phyloP scores from a whole-genome alignment of 2,329 filamentous ascomycete species.

The Magnaporthiopsis poae region DNA sequence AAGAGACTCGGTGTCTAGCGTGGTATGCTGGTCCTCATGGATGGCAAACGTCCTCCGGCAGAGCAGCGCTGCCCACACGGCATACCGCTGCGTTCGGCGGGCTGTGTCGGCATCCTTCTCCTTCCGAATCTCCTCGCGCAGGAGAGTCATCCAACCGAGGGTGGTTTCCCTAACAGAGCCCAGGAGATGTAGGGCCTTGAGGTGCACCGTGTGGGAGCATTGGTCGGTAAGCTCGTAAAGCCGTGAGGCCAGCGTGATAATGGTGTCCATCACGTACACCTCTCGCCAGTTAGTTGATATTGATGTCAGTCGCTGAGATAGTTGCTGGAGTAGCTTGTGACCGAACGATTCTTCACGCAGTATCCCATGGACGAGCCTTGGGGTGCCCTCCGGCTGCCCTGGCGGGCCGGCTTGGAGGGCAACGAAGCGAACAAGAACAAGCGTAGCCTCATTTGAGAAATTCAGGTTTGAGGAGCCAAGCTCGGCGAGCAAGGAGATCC shows the following conservation, averaged over 20 bases:
- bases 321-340: constrained; percentile 32
- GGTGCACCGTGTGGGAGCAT: constrained; percentile 8
- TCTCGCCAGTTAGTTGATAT: constrained; percentile 52
- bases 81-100: constrained; percentile 31
- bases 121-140: constrained; percentile 35
- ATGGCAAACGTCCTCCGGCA: constrained; percentile 33
- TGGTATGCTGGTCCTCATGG: constrained; percentile 3
- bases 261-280: constrained; percentile 43
- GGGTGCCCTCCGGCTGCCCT: constrained; percentile 14
- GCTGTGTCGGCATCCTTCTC: constrained; percentile 27
- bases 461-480: constrained; percentile 47
- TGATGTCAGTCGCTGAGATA: constrained; percentile 30
- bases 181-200: constrained; percentile 26
- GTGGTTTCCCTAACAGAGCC: constrained; percentile 31
- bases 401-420: constrained; percentile 45
- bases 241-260: constrained; percentile 42
- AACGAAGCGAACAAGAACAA: constrained; percentile 40
- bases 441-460: constrained; percentile 44
- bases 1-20: constrained; percentile 11
- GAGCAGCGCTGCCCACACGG: constrained; percentile 45
- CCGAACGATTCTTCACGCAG: constrained; percentile 45
- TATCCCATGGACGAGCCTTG: constrained; percentile 33
- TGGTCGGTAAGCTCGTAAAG: constrained; percentile 18
- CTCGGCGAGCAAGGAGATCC: constrained; percentile 34
- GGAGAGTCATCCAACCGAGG: constrained; percentile 36